These are phyloP conservation scores for Kodamaea fukazawae DNA, from an alignment of 805 yeast species.

Conservation along the genomic window DNA sequence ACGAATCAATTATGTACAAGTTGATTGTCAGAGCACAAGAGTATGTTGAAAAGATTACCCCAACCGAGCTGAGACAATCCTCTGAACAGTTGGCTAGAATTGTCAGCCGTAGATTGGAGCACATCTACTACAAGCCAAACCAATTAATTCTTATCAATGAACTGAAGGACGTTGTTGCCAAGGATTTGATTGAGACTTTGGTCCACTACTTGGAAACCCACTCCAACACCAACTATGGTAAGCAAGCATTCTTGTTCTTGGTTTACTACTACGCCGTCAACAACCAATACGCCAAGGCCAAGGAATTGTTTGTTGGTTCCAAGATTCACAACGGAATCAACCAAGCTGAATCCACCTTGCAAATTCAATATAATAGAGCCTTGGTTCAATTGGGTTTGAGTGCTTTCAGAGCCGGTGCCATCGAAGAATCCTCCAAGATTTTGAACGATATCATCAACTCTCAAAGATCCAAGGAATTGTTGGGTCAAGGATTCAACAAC, in stretches of 20 bases:
- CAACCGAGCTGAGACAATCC: constrained; percentile 36
- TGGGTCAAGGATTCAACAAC: constrained; percentile 82
- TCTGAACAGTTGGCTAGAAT: constrained; percentile 70
- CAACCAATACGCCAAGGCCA: constrained; percentile 77
- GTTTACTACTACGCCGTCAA: constrained; percentile 91
- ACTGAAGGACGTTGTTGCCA: constrained; percentile 36
- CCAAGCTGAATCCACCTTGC: constrained; percentile 79
- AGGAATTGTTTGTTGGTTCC: constrained; percentile 83
- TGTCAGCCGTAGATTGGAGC: constrained; percentile 81
- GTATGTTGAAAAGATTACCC: constrained; percentile 68
- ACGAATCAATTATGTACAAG: constrained; percentile 74
- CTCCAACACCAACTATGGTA: constrained; percentile 64
- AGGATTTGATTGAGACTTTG: constrained; percentile 59
- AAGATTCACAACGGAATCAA: constrained; percentile 82
- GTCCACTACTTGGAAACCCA: constrained; percentile 66
- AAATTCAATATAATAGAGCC: constrained; percentile 92
- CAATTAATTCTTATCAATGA: constrained; percentile 70
- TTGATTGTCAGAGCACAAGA: constrained; percentile 81
- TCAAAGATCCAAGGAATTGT: constrained; percentile 81
- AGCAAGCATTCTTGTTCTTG: constrained; percentile 79
- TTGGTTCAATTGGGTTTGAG: constrained; percentile 93
- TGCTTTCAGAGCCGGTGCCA: constrained; percentile 88
- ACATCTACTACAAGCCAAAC: constrained; percentile 87
- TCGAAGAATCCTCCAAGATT: constrained; percentile 81
- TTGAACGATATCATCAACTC: constrained; percentile 86